Base-by-base conservation (phyloP, 2,329 filamentous ascomycete species). In the Calonectria ilicicola region DNA sequence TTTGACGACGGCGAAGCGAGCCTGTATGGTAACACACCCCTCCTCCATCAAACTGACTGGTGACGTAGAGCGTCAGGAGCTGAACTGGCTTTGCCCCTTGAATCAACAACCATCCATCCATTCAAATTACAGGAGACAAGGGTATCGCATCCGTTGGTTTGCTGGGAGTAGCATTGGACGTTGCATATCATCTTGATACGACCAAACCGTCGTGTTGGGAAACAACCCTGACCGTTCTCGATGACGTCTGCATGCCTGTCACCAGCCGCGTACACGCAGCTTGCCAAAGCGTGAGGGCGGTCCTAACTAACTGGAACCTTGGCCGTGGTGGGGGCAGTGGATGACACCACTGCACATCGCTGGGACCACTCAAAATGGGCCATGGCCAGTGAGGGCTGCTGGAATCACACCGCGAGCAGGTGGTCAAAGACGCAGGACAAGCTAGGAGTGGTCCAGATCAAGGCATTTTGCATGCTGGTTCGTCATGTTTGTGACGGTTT, bases 241-340 rank as follows among this genome's bases (percentile, higher is more conserved):
- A 80, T 80, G 78, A 80, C 78, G 78, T 80, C 77, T 75, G 29
- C 51, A 38, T 70, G 44, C 65, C 21, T 51, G 49, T 32, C 58
- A 23, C 49, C 56, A 42, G 26, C 64, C 29, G 40, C 58, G 40
- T 42, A 38, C 58, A 62, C 56, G 21, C 58, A 63, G 51, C 35
- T 26, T 46, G 51, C 49, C 26, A n/a, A 42, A 51, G 19, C 26
- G 27, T 42, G 64, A 53, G 27, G 38, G 23, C 40, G 40, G 27
- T 51, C 51, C 58, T 63, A 42, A 44, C 23, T 29, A 46, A 58
- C 56, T 65, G 60, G 32, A 58, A 47, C 47, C 60, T 60, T 49
- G 67, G 49, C 46, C 26, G 42, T 49, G 65, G 69, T 71, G 69
- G 64, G 65, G 65, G 38, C 51, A n/a, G 49, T 44, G 46, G 69